phyloP scores from a whole-genome alignment of 441 rosid genomes.

The Gossypium lobatum region DNA sequence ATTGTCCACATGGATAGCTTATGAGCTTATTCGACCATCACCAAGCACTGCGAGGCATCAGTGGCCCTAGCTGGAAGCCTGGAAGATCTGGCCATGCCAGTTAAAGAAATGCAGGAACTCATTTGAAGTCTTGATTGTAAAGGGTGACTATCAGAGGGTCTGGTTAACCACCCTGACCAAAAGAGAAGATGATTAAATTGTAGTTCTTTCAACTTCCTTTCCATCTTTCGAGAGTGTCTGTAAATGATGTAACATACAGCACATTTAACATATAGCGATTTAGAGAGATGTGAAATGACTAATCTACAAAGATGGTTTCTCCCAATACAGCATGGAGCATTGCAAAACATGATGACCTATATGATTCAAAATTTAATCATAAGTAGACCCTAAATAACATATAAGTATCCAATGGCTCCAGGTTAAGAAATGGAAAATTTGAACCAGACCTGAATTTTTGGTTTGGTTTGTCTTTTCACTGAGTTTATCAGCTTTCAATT shows the following conservation, averaged over 20 bases:
- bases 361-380: background rate
- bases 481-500: background rate
- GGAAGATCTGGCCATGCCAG: background rate
- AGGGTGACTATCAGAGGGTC: background rate
- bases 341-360: background rate
- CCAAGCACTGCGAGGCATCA: background rate
- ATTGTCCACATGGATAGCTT: slow-evolving; percentile 16
- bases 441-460: background rate
- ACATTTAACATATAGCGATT: background rate
- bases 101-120: background rate
- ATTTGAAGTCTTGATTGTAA: background rate
- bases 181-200: background rate
- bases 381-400: background rate
- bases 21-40: slow-evolving; percentile 14
- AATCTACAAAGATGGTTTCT: background rate
- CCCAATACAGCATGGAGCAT: background rate
- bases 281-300: slow-evolving; percentile 2
- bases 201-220: background rate
- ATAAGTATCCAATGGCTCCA: background rate
- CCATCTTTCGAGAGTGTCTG: background rate
- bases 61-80: background rate
- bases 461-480: background rate
- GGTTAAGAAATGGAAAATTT: background rate
- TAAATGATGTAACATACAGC: slow-evolving; percentile 3
- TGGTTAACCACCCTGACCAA: background rate